phyloP scores from a whole-genome alignment of 148 eudicot genomes.

The Polygonum aviculare region DNA sequence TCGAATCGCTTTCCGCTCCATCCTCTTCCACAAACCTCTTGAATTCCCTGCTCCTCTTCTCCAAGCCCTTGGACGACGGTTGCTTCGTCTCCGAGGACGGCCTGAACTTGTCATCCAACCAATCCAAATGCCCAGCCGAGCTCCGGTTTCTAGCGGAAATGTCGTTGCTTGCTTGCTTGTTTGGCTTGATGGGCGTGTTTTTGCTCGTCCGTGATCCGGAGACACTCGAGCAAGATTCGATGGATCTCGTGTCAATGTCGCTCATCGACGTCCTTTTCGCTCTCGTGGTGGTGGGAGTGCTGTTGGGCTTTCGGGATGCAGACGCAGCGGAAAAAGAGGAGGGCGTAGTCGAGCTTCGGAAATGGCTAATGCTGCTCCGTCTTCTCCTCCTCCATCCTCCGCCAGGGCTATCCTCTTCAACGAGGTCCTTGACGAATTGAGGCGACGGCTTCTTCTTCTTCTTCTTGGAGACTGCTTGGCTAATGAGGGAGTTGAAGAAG shows the following conservation, averaged over 20 bases:
- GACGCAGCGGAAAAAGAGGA: background rate
- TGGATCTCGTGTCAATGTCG: slow-evolving; percentile 15
- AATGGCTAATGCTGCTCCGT: slow-evolving; percentile 53
- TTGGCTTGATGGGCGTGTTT: slow-evolving; percentile 25
- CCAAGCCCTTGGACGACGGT: slow-evolving; percentile 7
- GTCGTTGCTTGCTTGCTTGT: slow-evolving; percentile 11
- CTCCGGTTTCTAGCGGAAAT: background rate
- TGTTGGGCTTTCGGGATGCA: slow-evolving; percentile 2
- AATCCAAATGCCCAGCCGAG: background rate
- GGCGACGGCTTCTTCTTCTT: slow-evolving; percentile 9
- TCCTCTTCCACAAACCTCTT: slow-evolving; percentile 23
- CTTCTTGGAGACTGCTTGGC: slow-evolving; percentile 34
- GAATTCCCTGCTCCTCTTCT: slow-evolving; percentile 10
- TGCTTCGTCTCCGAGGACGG: slow-evolving; percentile 11
- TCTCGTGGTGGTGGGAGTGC: background rate
- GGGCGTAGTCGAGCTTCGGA: slow-evolving; percentile 11
- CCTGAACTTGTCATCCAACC: slow-evolving; percentile 24
- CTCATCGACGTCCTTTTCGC: slow-evolving; percentile 22
- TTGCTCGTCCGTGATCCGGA: slow-evolving; percentile 28
- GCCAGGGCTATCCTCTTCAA: slow-evolving; percentile 31
- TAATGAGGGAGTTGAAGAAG: slow-evolving; percentile 53
- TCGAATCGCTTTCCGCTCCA: slow-evolving; percentile 42
- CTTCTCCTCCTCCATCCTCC: slow-evolving; percentile 32
- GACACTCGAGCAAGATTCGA: slow-evolving; percentile 15
- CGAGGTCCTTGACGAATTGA: slow-evolving; percentile 23